phyloP scores from a whole-genome alignment of 2,329 filamentous ascomycete genomes.

The Triangularia verruculosa region DNA sequence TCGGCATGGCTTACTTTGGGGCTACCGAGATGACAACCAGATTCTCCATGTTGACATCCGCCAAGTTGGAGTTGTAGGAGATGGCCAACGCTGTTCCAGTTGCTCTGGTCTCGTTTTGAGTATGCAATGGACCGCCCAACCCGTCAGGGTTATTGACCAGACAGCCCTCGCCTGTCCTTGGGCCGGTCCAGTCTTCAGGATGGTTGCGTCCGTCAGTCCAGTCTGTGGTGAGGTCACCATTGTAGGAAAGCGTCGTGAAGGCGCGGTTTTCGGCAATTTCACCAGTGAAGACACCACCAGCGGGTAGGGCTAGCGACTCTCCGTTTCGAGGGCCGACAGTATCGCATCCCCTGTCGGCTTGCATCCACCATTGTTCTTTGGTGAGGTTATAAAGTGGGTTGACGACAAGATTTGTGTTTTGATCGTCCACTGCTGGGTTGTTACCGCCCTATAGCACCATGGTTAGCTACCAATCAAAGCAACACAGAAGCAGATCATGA shows the following conservation, averaged over 20 bases:
- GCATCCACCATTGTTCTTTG: slow-evolving; percentile 50
- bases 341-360: slow-evolving; percentile 47
- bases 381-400: slow-evolving; percentile 45
- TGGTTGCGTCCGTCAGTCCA: slow-evolving; percentile 49
- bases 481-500: neutral
- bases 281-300: slow-evolving; percentile 46
- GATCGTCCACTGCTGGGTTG: slow-evolving; percentile 34
- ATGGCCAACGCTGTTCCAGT: slow-evolving; percentile 51
- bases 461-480: neutral
- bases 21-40: slow-evolving; percentile 48
- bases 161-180: slow-evolving; percentile 27
- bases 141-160: slow-evolving; percentile 29
- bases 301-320: slow-evolving; percentile 44
- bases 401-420: slow-evolving; percentile 45
- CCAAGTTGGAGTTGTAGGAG: slow-evolving; percentile 46
- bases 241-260: slow-evolving; percentile 46
- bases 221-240: slow-evolving; percentile 36
- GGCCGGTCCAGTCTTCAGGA: slow-evolving; percentile 44
- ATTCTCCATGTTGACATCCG: slow-evolving; percentile 48
- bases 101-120: slow-evolving; percentile 41
- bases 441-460: slow-evolving; percentile 29
- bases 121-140: slow-evolving; percentile 44
- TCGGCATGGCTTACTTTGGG: neutral
- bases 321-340: slow-evolving; percentile 24
- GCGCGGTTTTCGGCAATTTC: slow-evolving; percentile 51